Conservation (phyloP, 768 basidiomycete genomes). For the Kondoa subrosea region DNA sequence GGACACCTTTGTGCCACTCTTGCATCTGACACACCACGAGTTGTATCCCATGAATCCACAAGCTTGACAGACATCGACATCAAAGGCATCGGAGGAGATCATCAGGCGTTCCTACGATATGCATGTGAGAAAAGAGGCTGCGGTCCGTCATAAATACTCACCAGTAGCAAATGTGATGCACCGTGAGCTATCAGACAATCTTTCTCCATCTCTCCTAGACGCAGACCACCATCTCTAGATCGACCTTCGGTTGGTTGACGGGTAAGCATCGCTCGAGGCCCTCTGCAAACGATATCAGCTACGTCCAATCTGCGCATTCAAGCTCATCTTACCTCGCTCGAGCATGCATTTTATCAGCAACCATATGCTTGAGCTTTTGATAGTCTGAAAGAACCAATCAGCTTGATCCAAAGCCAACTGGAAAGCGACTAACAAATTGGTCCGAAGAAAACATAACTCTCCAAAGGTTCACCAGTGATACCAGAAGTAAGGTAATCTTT, state of each 20-base stretch:
- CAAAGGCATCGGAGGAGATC: slow-evolving; percentile 97
- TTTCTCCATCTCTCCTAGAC: slow-evolving; percentile 97
- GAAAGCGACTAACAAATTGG: slow-evolving; percentile 38
- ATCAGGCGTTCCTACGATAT: slow-evolving; percentile 58
- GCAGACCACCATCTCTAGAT: slow-evolving; percentile 88
- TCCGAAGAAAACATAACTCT: slow-evolving; percentile 96
- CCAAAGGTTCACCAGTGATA: slow-evolving; percentile 88
- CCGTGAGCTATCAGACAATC: slow-evolving; percentile 78
- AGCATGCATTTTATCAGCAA: slow-evolving; percentile 99
- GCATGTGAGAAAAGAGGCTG: neutral
- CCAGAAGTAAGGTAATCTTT: slow-evolving; percentile 98
- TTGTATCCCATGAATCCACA: slow-evolving; percentile 65
- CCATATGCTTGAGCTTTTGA: slow-evolving; percentile 64
- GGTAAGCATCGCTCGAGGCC: slow-evolving; percentile 87
- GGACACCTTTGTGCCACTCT: slow-evolving; percentile 89
- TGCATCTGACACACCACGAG: slow-evolving; percentile 80
- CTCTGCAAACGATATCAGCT: slow-evolving; percentile 39
- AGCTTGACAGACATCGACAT: slow-evolving; percentile 83
- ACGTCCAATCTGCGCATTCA: slow-evolving; percentile 39
- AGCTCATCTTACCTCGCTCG: slow-evolving; percentile 42
- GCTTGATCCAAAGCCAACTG: neutral
- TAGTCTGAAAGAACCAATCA: slow-evolving; percentile 13
- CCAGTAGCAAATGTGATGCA: slow-evolving; percentile 81
- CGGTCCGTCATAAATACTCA: neutral
- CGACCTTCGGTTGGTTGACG: slow-evolving; percentile 97